Percentiles rank a stretch among this genome's conserved stretches.
Evolutionary conservation across 148 eudicot genomes (phyloP).

Genomic region (Vaccinium myrtillus): DNA sequence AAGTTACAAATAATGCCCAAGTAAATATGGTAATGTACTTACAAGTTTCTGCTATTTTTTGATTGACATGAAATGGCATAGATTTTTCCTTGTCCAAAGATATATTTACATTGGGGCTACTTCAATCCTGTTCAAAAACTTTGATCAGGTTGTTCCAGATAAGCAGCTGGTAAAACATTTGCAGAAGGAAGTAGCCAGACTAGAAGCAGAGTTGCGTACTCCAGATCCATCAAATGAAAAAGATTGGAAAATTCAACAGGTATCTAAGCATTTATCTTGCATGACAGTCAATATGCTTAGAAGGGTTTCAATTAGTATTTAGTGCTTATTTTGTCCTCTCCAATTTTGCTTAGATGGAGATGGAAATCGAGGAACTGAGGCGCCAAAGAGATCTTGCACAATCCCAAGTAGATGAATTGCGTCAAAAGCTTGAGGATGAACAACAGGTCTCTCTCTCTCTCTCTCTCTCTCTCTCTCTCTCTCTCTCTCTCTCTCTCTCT

Average conservation of each 20-base stretch:
- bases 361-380: conserved; percentile 80
- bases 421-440: conserved; percentile 60
- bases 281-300: neutral
- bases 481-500: neutral
- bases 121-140: neutral
- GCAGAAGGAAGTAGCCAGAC: conserved; percentile 93
- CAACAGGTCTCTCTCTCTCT: conserved; percentile 36
- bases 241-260: conserved; percentile 75
- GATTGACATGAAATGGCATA: neutral
- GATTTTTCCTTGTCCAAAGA: neutral
- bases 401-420: conserved; percentile 74
- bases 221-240: conserved; percentile 77
- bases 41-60: neutral
- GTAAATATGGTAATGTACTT: conserved; percentile 75
- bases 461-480: conserved; percentile 11
- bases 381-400: conserved; percentile 86
- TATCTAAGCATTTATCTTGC: neutral
- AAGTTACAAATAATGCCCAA: conserved; percentile 89
- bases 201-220: conserved; percentile 81
- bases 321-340: neutral
- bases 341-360: conserved; percentile 60
- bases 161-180: conserved; percentile 89
- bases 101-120: neutral
- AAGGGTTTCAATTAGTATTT: neutral
- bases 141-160: conserved; percentile 79